phyloP scores from a whole-genome alignment of 768 basidiomycete genomes.

The Leccinum rimulosum region DNA sequence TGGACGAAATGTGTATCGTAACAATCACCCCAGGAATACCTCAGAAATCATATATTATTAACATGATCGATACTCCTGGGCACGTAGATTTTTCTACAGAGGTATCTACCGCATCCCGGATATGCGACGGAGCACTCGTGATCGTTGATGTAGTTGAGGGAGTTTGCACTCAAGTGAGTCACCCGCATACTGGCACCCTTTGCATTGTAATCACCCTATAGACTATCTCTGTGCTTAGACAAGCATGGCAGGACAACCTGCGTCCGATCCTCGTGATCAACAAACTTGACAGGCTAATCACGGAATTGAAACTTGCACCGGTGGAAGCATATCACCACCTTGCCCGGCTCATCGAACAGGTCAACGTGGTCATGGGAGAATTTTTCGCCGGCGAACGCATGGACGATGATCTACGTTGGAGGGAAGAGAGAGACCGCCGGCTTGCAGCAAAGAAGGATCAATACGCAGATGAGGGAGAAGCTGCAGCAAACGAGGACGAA shows the following conservation, averaged over 20 bases:
- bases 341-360: constrained; percentile 90
- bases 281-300: constrained; percentile 92
- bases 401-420: constrained; percentile 94
- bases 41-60: constrained; percentile 76
- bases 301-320: constrained; percentile 88
- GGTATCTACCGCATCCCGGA: constrained; percentile 88
- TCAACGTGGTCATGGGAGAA: constrained; percentile 96
- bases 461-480: constrained; percentile 63
- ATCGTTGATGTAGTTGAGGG: constrained; percentile 97
- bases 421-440: constrained; percentile 86
- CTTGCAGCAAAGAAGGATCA: constrained; percentile 73
- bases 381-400: constrained; percentile 95
- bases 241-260: constrained; percentile 89
- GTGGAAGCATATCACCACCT: constrained; percentile 94
- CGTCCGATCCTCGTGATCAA: constrained; percentile 94
- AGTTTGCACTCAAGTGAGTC: constrained; percentile 89
- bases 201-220: constrained; percentile 30
- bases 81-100: constrained; percentile 99
- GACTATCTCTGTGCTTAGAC: constrained; percentile 93
- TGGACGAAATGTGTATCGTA: constrained; percentile 17
- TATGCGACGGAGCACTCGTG: constrained; percentile 95
- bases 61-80: constrained; percentile 98
- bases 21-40: constrained; percentile 48
- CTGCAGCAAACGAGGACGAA: constrained; percentile 53
- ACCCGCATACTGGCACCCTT: background rate